These are phyloP conservation scores for Schrenkiella parvula DNA, from an alignment of 345 rosid species.

Conservation along the genomic window DNA sequence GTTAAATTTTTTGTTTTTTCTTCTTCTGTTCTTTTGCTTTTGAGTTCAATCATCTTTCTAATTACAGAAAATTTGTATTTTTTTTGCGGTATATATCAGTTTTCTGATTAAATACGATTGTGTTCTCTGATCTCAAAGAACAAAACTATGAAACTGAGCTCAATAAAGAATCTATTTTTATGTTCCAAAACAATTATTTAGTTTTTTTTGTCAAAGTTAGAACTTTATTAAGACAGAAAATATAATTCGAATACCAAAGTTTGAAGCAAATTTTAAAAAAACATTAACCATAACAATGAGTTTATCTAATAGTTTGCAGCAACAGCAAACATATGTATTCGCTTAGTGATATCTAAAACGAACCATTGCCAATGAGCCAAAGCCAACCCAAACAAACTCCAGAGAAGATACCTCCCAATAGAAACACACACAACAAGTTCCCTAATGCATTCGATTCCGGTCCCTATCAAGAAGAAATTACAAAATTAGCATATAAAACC, in stretches of 20 bases:
- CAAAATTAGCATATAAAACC: background rate
- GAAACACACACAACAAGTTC: conserved; percentile 28
- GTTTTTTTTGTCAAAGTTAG: too few relatives aligned
- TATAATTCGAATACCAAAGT: too few relatives aligned
- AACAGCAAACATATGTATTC: background rate
- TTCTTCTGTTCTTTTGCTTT: background rate
- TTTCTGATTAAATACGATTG: background rate
- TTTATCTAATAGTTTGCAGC: background rate
- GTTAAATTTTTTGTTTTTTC: background rate
- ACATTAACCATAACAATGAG: background rate
- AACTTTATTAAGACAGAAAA: too few relatives aligned
- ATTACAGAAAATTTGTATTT: background rate
- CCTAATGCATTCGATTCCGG: conserved; percentile 34
- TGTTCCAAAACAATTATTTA: too few relatives aligned
- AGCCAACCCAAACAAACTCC: conserved; percentile 37
- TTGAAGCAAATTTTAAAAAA: background rate
- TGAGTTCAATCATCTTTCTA: conserved; percentile 5
- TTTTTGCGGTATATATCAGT: background rate
- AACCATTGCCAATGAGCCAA: conserved; percentile 38
- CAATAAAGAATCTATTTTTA: too few relatives aligned
- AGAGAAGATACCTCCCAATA: conserved; percentile 32
- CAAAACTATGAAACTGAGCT: background rate
- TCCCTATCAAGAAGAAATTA: conserved; percentile 16
- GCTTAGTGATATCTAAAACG: conserved; percentile 33
- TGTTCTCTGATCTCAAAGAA: background rate